A percentile compares a stretch with the other conserved stretches of the same genome.
Evolutionary conservation across 192 early-diverging fungal genomes (phyloP).

Genomic region (Pilobolus umbonatus): DNA sequence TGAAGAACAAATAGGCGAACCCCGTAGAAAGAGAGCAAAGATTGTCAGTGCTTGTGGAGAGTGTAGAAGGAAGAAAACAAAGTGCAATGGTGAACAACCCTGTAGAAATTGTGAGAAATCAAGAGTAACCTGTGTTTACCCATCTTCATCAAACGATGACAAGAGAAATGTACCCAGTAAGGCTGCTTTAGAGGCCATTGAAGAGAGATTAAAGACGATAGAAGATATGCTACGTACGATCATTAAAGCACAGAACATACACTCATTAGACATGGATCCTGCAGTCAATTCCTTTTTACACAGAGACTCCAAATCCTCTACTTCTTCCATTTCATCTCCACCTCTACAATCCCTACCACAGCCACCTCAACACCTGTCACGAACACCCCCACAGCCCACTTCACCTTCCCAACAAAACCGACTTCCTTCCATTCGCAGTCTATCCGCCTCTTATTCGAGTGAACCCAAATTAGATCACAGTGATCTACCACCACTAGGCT

Average conservation of each 20-base stretch:
- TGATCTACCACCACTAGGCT: constrained; percentile 15
- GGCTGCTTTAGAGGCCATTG: constrained; percentile 35
- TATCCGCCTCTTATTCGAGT: constrained; percentile 7
- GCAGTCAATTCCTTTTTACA: constrained; percentile 14
- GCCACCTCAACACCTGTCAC: neutral
- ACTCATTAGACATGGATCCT: constrained; percentile 20
- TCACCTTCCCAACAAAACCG: constrained; percentile 11
- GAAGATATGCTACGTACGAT: constrained; percentile 36
- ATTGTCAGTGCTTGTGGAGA: constrained; percentile 38
- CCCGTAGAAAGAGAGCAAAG: constrained; percentile 33
- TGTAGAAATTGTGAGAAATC: constrained; percentile 33
- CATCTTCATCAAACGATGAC: constrained; percentile 27
- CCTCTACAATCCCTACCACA: neutral
- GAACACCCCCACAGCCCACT: neutral
- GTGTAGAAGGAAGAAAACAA: constrained; percentile 38
- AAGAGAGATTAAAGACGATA: constrained; percentile 35
- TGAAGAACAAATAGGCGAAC: constrained; percentile 16
- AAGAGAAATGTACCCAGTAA: constrained; percentile 32
- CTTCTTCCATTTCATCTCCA: constrained; percentile 3
- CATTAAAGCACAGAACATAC: constrained; percentile 17
- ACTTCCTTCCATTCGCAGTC: constrained; percentile 21
- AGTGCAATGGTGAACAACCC: constrained; percentile 34
- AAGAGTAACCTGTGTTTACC: constrained; percentile 25
- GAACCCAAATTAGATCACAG: constrained; percentile 8
- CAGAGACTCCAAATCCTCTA: neutral